These are phyloP conservation scores for Dryadomyces quercus-mongolicae DNA, from an alignment of 2,329 filamentous ascomycete genomes.

Conservation along the genomic window DNA sequence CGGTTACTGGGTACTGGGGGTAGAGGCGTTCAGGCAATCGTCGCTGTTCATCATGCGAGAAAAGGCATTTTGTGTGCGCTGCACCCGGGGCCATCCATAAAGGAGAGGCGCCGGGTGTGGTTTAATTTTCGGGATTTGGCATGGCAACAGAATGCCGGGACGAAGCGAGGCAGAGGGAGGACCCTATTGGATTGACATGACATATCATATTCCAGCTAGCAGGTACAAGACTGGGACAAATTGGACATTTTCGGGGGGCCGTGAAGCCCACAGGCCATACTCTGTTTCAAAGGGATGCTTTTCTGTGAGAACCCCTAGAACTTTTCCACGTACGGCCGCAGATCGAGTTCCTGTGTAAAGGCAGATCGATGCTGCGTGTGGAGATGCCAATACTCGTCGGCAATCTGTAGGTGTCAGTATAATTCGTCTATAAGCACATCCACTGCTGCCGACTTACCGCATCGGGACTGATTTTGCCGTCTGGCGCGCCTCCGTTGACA, in stretches of 20 bases:
- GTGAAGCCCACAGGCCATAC: too few relatives aligned
- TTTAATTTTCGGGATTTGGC: background rate
- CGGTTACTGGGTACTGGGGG: too few relatives aligned
- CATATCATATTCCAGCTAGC: background rate
- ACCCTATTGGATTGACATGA: background rate
- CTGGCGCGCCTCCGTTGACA: slow-evolving; percentile 32
- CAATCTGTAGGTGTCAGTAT: slow-evolving; percentile 45
- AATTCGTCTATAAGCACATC: background rate
- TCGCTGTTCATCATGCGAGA: background rate
- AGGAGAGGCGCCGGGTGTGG: background rate
- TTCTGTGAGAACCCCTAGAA: too few relatives aligned
- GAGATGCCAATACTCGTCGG: slow-evolving; percentile 73
- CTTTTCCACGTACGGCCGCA: slow-evolving; percentile 73
- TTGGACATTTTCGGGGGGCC: too few relatives aligned
- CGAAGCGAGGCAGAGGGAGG: too few relatives aligned
- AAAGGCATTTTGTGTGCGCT: background rate
- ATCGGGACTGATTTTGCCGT: slow-evolving; percentile 59
- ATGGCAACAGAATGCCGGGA: background rate
- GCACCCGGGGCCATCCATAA: background rate
- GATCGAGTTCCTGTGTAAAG: slow-evolving; percentile 73
- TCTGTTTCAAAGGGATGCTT: too few relatives aligned
- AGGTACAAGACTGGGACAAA: background rate
- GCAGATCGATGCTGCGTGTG: slow-evolving; percentile 69
- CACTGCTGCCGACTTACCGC: slow-evolving; percentile 48
- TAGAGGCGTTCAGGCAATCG: too few relatives aligned